Evolutionary conservation across 2,329 filamentous ascomycete genomes (phyloP), one percentile per base, ranked within the genome.

Genomic region (Paracoccidioides lutzii): DNA sequence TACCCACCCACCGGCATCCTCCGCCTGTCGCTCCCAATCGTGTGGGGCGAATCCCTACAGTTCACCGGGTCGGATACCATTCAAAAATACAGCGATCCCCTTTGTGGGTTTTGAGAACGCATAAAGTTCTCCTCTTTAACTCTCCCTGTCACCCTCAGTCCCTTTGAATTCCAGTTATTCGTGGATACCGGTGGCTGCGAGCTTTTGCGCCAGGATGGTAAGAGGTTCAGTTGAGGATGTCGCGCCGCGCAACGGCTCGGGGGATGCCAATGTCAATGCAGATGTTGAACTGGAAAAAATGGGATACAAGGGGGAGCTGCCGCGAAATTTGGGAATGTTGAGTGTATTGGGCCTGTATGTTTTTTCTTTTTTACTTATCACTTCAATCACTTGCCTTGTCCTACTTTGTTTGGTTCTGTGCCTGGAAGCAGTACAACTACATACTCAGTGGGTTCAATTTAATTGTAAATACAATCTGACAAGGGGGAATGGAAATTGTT

Each of bases 301-400:
- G 81, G 84, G 83, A 53, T 87, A 87, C 74, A 80, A 79, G 69
- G 75, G 77, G 54, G 83, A 87, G 65, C 66, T 88, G 45, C 83
- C 83, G 14, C 76, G 83, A 58, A 82, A 81, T 61, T 67, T 87
- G 59, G 82, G 79, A 66, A 87, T 87, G 82, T 69, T 87, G 63
- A 84, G 81, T 64, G 81, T 88, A 33, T 73, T 88, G 46, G 84
- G 84, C 52, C 64, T 84, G 70, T 77, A 66, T 58, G 75, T 68
- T 14, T 45, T 30, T 5, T 10, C 44, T 30, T 28, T 10, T 51
- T 15, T 28, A 22, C 38, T 14, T n/a, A 52, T 37, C 38, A 15
- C 5, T 38, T 51, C 42, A 28, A 52, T 37, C 38, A 15, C 5
- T 14, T 12, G 14, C 12, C 30, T 0, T 30, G 8, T 8, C 3